Evolutionary conservation across 2,329 filamentous ascomycete genomes (phyloP).

Genomic region (Ophioceras dolichostomum): DNA sequence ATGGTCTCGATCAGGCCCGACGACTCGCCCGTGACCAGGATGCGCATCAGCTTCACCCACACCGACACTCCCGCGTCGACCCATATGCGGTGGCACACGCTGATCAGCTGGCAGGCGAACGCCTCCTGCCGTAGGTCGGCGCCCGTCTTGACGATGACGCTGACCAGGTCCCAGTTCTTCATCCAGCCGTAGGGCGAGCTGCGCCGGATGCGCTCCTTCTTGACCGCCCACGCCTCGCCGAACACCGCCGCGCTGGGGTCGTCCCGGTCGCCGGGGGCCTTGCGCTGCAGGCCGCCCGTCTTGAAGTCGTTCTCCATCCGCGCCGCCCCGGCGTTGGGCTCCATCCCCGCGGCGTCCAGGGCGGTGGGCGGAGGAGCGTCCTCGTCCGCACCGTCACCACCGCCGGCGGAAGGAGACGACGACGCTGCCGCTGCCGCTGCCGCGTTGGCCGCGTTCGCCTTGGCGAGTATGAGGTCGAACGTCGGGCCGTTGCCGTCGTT

Average conservation of each 20-base stretch:
- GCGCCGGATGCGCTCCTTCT: conserved; percentile 72
- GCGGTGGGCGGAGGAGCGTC: conserved; percentile 29
- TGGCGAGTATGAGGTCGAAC: conserved; percentile 74
- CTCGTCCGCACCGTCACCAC: conserved; percentile 38
- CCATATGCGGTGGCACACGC: conserved; percentile 74
- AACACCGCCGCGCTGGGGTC: conserved; percentile 79
- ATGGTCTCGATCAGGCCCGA: conserved; percentile 81
- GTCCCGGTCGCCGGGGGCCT: conserved; percentile 72
- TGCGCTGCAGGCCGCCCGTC: conserved; percentile 69
- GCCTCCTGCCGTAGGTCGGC: conserved; percentile 75
- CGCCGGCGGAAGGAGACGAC: conserved; percentile 14
- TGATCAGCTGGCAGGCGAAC: conserved; percentile 75
- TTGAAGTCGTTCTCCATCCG: conserved; percentile 86
- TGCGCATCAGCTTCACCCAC: conserved; percentile 85
- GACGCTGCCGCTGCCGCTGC: conserved; percentile 30
- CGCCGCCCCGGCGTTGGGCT: conserved; percentile 60
- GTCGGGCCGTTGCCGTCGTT: conserved; percentile 63
- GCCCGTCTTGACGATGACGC: conserved; percentile 79
- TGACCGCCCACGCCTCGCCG: conserved; percentile 74
- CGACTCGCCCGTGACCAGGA: conserved; percentile 73
- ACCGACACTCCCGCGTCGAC: conserved; percentile 60
- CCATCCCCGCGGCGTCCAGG: conserved; percentile 36
- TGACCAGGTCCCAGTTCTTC: conserved; percentile 81
- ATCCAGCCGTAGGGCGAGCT: conserved; percentile 80
- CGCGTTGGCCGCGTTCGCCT: conserved; percentile 43